phyloP scores from a whole-genome alignment of 169 alveolate species.

The Cryptosporidium meleagridis region DNA sequence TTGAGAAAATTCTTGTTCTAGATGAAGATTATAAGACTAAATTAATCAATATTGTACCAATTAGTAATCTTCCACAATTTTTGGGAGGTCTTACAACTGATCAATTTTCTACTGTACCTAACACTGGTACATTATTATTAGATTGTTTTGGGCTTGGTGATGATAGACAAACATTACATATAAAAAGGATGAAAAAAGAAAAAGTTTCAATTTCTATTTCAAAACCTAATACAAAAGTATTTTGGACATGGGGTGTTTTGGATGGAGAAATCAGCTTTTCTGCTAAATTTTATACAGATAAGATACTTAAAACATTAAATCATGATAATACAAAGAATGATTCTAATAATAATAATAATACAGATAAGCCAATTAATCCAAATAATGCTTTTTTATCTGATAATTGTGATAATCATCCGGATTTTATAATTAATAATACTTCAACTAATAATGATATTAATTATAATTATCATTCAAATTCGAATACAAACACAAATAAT shows the following conservation, averaged over 20 bases:
- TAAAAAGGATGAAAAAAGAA: conserved; percentile 74
- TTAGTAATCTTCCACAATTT: conserved; percentile 44
- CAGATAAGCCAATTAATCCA: not conserved
- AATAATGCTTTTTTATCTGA: not conserved
- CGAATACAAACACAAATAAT: not conserved
- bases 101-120: conserved; percentile 65
- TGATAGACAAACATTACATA: conserved; percentile 69
- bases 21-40: conserved; percentile 63
- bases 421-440: not conserved
- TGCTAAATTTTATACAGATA: conserved; percentile 31
- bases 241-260: conserved; percentile 75
- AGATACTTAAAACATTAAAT: not conserved
- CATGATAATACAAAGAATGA: not conserved
- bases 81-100: conserved; percentile 70
- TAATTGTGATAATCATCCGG: not conserved
- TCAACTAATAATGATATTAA: not conserved
- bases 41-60: conserved; percentile 20
- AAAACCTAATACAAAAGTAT: conserved; percentile 50
- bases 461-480: not conserved
- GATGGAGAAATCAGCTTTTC: conserved; percentile 67
- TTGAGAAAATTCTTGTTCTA: conserved; percentile 61
- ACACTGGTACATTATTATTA: conserved; percentile 59
- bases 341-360: not conserved
- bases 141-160: conserved; percentile 74
- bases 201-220: conserved; percentile 26